Evolutionary conservation across 2,329 filamentous ascomycete genomes (phyloP).

Genomic region (Calonectria crousiana): DNA sequence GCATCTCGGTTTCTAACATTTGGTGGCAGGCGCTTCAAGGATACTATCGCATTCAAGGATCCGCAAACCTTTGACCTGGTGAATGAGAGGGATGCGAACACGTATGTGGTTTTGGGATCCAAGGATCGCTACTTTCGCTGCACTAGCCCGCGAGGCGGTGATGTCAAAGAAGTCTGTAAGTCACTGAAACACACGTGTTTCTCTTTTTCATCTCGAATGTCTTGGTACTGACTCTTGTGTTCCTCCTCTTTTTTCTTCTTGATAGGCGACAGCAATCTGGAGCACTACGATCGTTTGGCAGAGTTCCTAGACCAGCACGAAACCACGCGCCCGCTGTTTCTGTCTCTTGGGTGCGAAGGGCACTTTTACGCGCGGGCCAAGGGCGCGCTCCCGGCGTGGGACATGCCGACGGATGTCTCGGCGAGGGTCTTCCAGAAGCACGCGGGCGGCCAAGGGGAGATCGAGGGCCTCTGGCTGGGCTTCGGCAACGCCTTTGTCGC

Average conservation of each 20-base stretch:
- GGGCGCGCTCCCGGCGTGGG: slow-evolving; percentile 33
- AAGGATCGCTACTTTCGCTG: slow-evolving; percentile 37
- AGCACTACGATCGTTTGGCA: slow-evolving; percentile 31
- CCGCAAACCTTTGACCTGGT: slow-evolving; percentile 25
- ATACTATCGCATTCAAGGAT: not conserved
- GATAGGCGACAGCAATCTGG: slow-evolving; percentile 33
- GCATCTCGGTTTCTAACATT: not conserved
- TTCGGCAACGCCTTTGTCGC: slow-evolving; percentile 34
- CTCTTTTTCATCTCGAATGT: not conserved
- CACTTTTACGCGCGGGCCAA: slow-evolving; percentile 37
- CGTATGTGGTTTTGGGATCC: slow-evolving; percentile 39
- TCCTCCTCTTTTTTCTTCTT: too few relatives aligned
- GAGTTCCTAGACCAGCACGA: slow-evolving; percentile 33
- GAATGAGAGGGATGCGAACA: slow-evolving; percentile 6
- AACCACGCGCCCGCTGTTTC: slow-evolving; percentile 36
- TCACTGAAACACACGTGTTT: not conserved
- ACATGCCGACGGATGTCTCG: slow-evolving; percentile 14
- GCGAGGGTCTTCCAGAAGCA: slow-evolving; percentile 21
- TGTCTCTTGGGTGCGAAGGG: slow-evolving; percentile 33
- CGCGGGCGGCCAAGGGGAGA: slow-evolving; percentile 3
- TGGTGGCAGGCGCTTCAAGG: slow-evolving; percentile 16
- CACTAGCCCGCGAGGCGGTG: slow-evolving; percentile 26
- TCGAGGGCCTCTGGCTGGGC: slow-evolving; percentile 38
- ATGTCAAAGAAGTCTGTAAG: slow-evolving; percentile 34
- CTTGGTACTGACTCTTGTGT: not conserved